Percentiles rank a stretch among this genome's conserved stretches.
Evolutionary conservation across 2,329 filamentous ascomycete genomes (phyloP).

Genomic region (Scedosporium aurantiacum): DNA sequence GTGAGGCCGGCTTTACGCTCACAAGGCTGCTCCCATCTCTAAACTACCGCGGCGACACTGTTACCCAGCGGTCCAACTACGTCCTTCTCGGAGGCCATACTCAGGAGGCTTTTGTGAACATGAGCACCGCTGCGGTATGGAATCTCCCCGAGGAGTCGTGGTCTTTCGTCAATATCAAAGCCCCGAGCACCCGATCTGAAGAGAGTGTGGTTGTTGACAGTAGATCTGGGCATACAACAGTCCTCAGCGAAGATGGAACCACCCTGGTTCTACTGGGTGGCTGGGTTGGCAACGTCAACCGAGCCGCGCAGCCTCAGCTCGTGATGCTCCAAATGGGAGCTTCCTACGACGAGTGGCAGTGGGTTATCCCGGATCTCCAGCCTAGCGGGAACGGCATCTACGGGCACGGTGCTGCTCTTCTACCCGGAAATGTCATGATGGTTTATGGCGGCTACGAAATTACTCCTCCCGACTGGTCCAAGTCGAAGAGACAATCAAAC

Average conservation of each 20-base stretch:
- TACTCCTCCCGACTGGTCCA: constrained; percentile 18
- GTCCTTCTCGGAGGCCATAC: constrained; percentile 82
- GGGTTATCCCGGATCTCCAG: constrained; percentile 49
- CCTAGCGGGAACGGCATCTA: constrained; percentile 39
- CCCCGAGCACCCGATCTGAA: constrained; percentile 18
- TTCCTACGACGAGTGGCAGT: constrained; percentile 65
- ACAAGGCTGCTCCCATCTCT: constrained; percentile 62
- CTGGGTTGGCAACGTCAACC: constrained; percentile 76
- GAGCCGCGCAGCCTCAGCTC: constrained; percentile 71
- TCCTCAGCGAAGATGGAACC: constrained; percentile 67
- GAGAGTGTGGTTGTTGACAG: constrained; percentile 51
- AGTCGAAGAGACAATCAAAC: constrained; percentile 21
- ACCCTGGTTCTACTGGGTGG: constrained; percentile 75
- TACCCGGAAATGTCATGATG: constrained; percentile 60
- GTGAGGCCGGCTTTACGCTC: constrained; percentile 79
- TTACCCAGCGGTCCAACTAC: constrained; percentile 66
- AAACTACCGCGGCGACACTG: constrained; percentile 52
- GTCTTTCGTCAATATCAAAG: constrained; percentile 64
- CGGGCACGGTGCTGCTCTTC: constrained; percentile 51
- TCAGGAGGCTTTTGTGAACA: constrained; percentile 75
- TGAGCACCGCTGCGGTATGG: constrained; percentile 82
- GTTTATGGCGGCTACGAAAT: constrained; percentile 52
- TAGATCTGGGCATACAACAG: constrained; percentile 77
- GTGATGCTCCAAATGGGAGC: constrained; percentile 65
- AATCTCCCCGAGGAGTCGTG: constrained; percentile 77